Evolutionary conservation across 2,329 filamentous ascomycete genomes (phyloP), one percentile per base, ranked within the genome.

Genomic region (Blastomyces emzantsi): DNA sequence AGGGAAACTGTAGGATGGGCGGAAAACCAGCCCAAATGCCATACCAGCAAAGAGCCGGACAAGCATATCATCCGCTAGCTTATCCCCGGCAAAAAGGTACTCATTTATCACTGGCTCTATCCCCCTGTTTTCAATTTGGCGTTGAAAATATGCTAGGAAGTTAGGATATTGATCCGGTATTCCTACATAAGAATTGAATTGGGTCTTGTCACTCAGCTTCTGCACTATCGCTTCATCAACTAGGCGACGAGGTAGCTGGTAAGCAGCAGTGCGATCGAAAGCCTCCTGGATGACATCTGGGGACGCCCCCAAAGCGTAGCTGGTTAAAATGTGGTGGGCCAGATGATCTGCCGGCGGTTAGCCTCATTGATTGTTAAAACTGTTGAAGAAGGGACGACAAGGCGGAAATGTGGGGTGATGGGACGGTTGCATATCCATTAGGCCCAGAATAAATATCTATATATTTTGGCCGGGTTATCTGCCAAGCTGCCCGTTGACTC

Each of bases 131-230:
- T 87, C 83, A 43, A 96, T 90, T 72, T 94, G 87, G 1, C 76
- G 72, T 70, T 90, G 84, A 76, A 91, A 97, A 78, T 90, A 96
- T 7, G 79, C 77, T 1, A 96, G 80, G 71, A 89, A 96, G 70
- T 91, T 86, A 9, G 85, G 77, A 71, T 95, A 96, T 73, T 86
- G 77, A 54, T 81, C 71, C 62, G 80, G 84, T 11, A 86, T 82
- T 13, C 88, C 89, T 0, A 94, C 77, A 66, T 84, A 85, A 15
- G 76, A 71, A 60, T 80, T 80, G 63, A 88, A 88, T 39, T 77
- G 76, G 2, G 78, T 75, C 61, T 82, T 84, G 63, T 88, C 80
- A 9, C 78, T 73, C 66, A 93, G 79, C 11, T 83, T 81, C 4
- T 82, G 69, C 7, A 88, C 73, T 2, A 86, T 74, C 0, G 76